Base-by-base conservation (phyloP, 305 asterid species). In the Fraxinus dipetala region DNA sequence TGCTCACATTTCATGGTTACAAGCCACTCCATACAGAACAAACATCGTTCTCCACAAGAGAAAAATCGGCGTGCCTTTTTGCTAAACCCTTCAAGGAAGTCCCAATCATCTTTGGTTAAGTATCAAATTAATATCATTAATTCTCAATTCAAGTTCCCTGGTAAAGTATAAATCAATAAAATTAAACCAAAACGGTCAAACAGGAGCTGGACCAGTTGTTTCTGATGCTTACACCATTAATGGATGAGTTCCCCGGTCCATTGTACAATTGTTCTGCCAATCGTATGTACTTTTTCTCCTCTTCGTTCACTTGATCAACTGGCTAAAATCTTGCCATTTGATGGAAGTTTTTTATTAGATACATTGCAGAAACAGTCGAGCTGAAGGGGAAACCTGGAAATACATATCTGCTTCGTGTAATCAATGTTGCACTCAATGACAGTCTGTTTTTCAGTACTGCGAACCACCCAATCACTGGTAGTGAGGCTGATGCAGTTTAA, bases 381-480 rank as follows among this genome's bases (percentile, higher is more conserved):
- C 79, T 85, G 45, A 89, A 83, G 79, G 90, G 83, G 78, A 84
- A 77, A 81, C 84, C 87, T 3, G 87, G 88, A 11, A 89, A 87
- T 78, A 84, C 89, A 54, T 87, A 89, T 79, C 83, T 89, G 8
- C 88, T 89, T 6, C 87, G 90, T 3, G 22, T 84, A 72, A 85
- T 89, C 87, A 89, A 87, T 10, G 90, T 87, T 85, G 91, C 91
- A 73, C 88, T 89, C 80, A 87, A 89, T 38, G 92, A 89, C 20
- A 88, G 87, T 0, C 89, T 89, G 1, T 89, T 89, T 79, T 85
- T 89, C 76, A 69, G 84, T n/a, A 83, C 84, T 40, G 85, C 87
- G 0, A 87, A 87, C 59, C 92, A 89, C 75, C 61, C 89, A 2
- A 38, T 89, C 22, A 77, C 87, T 0, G 75, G 85, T 0, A 88